These are phyloP conservation scores for Zychaea mexicana DNA, from an alignment of 371 early-diverging fungal genomes.

Conservation along the genomic window DNA sequence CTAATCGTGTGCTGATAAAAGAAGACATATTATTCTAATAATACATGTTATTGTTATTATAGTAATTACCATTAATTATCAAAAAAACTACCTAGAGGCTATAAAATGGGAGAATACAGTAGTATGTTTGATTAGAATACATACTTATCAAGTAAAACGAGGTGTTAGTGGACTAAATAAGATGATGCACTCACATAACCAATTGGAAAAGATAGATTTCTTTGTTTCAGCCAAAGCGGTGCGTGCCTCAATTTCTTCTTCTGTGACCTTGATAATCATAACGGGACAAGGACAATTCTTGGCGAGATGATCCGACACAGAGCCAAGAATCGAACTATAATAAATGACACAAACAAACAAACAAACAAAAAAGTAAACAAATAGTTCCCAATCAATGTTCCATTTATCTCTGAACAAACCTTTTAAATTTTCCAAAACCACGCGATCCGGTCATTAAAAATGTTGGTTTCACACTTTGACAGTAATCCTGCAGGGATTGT, in stretches of 20 bases:
- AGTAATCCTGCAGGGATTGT: constrained; percentile 34
- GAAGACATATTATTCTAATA: background rate
- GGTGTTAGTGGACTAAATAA: too few species aligned
- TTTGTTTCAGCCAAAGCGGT: background rate
- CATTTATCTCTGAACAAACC: too few species aligned
- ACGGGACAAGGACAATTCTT: constrained; percentile 42
- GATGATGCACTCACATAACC: background rate
- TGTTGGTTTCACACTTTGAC: constrained; percentile 25
- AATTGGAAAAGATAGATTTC: background rate
- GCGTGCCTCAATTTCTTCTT: constrained; percentile 34
- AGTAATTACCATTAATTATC: too few species aligned
- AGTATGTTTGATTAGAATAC: too few species aligned
- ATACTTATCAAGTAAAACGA: too few species aligned
- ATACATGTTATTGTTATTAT: background rate
- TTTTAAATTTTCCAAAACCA: constrained; percentile 30
- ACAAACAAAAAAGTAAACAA: background rate
- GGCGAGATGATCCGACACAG: constrained; percentile 32
- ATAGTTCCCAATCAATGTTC: too few species aligned
- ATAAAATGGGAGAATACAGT: too few species aligned
- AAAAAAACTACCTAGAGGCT: too few species aligned
- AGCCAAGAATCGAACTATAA: constrained; percentile 39
- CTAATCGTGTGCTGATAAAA: background rate
- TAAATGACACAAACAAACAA: background rate
- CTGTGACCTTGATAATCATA: constrained; percentile 29
- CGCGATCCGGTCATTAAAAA: constrained; percentile 34